Base-by-base conservation (phyloP, 2,329 filamentous ascomycete species). In the Pseudogymnoascus sp. region DNA sequence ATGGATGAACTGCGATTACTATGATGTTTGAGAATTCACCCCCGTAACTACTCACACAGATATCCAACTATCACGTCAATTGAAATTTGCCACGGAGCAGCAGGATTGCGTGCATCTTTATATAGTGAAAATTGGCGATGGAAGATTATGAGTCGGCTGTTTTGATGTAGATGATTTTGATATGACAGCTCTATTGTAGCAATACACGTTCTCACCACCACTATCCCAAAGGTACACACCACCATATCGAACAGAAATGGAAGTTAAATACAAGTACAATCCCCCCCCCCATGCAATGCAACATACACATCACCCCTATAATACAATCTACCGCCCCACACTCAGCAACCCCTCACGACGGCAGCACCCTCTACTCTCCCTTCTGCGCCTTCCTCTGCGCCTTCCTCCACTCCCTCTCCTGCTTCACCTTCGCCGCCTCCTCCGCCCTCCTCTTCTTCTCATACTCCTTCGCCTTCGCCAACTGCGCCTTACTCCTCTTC, bases 361-460 rank as follows among this genome's bases (percentile, higher is more conserved):
- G 5, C 2, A 14, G 24, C 44, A 42, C 24, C 44, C n/a, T n/a
- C 59, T 63, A 59, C 35, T 31, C 33, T 4, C 33, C 35, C 16
- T 47, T 61, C 37, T 63, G 53, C 61, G 64, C 16, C 19, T 44
- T 56, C 44, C 63, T 61, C 61, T 66, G 61, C 10, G 37, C 64
- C 37, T 33, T 63, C 50, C 33, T 62, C 35, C 62, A 59, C 29
- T 50, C 42, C 40, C 64, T 61, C 40, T 10, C 61, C 59, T 65
- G 61, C 44, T 38, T 31, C 29, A 40, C 62, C 37, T 67, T 64
- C 26, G 62, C 42, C 44, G 35, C 59, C 35, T 69, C 29, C 59
- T 71, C 61, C 29, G 63, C 61, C 24, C 50, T 38, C 24, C 66
- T 67, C 65, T 68, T 68, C 44, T 33, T 62, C 62, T 70, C 68